Percentiles rank a stretch among this genome's conserved stretches.
phyloP scores from a whole-genome alignment of 192 early-diverging fungal genomes.

The Coemansia sp. region DNA sequence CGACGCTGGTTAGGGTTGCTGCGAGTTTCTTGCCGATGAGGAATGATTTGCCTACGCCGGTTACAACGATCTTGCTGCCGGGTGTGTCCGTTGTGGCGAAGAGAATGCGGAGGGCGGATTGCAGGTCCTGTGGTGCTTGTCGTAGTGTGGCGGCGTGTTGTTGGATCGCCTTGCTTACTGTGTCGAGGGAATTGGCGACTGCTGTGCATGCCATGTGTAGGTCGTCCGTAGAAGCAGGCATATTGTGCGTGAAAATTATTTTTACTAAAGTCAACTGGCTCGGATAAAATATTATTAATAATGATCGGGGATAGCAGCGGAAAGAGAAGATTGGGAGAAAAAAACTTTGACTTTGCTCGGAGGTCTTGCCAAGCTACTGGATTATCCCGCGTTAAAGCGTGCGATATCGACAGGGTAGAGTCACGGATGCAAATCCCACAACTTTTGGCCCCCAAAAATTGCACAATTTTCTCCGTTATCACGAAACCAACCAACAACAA shows the following conservation, averaged over 20 bases:
- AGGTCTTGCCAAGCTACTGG: too few relatives aligned
- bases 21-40: conserved; percentile 40
- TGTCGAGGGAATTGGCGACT: conserved; percentile 19
- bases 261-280: too few relatives aligned
- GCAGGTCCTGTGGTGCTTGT: conserved; percentile 3
- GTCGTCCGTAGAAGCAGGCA: conserved; percentile 8
- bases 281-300: neutral
- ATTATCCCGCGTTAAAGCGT: neutral
- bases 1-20: conserved; percentile 38
- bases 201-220: neutral
- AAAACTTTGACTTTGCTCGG: conserved; percentile 1
- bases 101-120: conserved; percentile 17
- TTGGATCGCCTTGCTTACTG: conserved; percentile 16
- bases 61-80: conserved; percentile 22
- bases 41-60: conserved; percentile 43
- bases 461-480: neutral
- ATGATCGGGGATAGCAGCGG: neutral
- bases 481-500: too few relatives aligned
- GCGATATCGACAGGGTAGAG: neutral
- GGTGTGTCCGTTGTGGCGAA: conserved; percentile 1
- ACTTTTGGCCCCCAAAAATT: neutral
- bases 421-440: neutral
- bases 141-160: conserved; percentile 23
- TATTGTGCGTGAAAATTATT: too few relatives aligned
- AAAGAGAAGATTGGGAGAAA: neutral